Conservation (phyloP, 2,329 filamentous ascomycete genomes). For the Diaporthe vexans region DNA sequence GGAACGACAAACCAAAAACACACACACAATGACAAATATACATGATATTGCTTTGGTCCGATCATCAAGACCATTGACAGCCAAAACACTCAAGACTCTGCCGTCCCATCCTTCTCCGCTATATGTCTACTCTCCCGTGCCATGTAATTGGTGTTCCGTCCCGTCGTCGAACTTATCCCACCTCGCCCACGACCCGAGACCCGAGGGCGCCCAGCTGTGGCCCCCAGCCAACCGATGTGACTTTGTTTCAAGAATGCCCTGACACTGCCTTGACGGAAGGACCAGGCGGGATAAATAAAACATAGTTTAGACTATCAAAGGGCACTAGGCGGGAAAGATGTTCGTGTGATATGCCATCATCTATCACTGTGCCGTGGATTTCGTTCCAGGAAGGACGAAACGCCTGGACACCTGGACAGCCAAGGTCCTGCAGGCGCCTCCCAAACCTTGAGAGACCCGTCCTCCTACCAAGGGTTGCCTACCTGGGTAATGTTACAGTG, state of each 20-base stretch:
- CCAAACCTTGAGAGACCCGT: conserved; percentile 1
- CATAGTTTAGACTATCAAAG: conserved; percentile 19
- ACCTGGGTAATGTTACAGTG: conserved; percentile 17
- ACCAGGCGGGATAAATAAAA: not conserved
- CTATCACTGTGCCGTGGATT: not conserved
- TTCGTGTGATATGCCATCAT: conserved; percentile 7
- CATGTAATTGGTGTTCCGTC: not conserved
- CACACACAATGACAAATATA: conserved; percentile 11
- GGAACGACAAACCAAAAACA: not conserved
- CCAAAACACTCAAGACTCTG: conserved; percentile 5
- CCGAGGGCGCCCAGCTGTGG: not conserved
- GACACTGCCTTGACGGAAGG: not conserved
- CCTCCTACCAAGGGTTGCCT: not conserved
- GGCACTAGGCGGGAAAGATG: conserved; percentile 7
- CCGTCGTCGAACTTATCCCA: conserved; percentile 10
- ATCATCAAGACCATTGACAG: conserved; percentile 22
- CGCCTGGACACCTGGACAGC: conserved; percentile 1
- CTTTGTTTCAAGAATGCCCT: conserved; percentile 11
- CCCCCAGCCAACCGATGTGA: conserved; percentile 4
- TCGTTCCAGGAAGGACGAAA: not conserved
- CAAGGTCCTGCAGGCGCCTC: conserved; percentile 4
- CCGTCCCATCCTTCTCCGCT: no score
- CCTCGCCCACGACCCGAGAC: conserved; percentile 8
- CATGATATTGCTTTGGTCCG: conserved; percentile 30
- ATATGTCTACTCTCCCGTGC: conserved; percentile 4